Base-by-base conservation (phyloP, 441 rosid species). In the Erodium trifolium region DNA sequence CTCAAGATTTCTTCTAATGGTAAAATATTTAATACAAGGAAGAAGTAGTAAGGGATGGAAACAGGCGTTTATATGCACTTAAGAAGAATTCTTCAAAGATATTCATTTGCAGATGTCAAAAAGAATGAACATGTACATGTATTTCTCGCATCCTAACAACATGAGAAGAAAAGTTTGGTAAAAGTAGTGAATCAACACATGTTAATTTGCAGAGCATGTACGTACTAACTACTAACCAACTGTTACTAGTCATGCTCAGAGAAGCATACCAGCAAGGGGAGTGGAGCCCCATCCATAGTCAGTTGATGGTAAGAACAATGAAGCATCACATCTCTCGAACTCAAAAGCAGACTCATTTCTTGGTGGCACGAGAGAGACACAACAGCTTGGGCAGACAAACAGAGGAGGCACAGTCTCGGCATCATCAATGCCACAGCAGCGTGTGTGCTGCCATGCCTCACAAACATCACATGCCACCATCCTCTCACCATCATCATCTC, bases 401-500 rank as follows among this genome's bases (percentile, higher is more conserved):
- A 91, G 77, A 27, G 90, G 95, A 0, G 94, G 96, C 64, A 86
- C 88, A 45, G 77, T 81, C 68, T 83, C 85, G 0, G 85, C 78
- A 53, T 93, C 96, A 2, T 82, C 80, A 5, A 93, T 89, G 0
- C 89, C 93, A 31, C 83, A 84, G 83, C 96, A 93, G 62, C 87
- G 81, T 1, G 97, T 91, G 73, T 93, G 97, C 34, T 31, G 34
- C 34, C 34, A 31, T 31, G 34, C 34, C 71, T 89, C 95, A 23
- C 98, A 91, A 0, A 89, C 71, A 35, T 93, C 98, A 47, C 98
- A 89, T 0, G 93, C 86, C 11, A 91, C 79, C 98, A 91, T 93
- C 70, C 96, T 79, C 79, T 93, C 97, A 18, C 97, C 97, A 69
- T 93, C 97, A 51, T 93, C 98, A 68, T 91, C 98, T 65, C 70